Base-by-base conservation (phyloP, 345 rosid genomes). In the Carallia pectinifolia region DNA sequence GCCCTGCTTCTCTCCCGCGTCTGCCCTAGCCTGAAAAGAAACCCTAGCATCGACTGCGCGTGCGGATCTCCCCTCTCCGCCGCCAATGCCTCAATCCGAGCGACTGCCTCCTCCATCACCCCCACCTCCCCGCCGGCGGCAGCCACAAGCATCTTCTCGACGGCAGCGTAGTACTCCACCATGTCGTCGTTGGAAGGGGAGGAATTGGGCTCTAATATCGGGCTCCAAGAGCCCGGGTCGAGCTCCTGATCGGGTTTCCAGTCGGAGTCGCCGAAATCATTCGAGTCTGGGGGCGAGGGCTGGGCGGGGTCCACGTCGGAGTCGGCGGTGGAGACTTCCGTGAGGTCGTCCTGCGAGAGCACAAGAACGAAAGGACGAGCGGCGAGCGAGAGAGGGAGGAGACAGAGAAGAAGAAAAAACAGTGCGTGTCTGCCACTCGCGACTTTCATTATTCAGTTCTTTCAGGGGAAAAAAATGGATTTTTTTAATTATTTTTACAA, bases 151-250 rank as follows among this genome's bases (percentile, higher is more conserved):
- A 90, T 85, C 78, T 86, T 90, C 10, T 67, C 47, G 31, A 92
- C 90, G 36, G 78, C 81, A 33, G 86, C 72, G 79, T 84, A 82
- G 75, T 95, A 90, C 7, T 61, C 77, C 29, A 79, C 79, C 64
- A 75, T 62, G 73, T 66, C 82, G 19, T 74, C 67, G 10, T 66
- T 36, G 61, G 72, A 37, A 13, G 23, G 7, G 4, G 83, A 65
- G 55, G 76, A 71, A 27, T 84, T 88, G n/a, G 98, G 91, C 80
- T 92, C 99, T 66, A 95, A 88, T 69, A 92, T 80, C 39, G 90
- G 88, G 64, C 94, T 89, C 98, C 98, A 93, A 1, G 98, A 91
- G 9, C 98, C 98, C 16, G 94, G 97, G 69, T 92, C 98, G 44
- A 95, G 92, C 75, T 85, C 88, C 50, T 90, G 89, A 33, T 89